Percentiles rank a stretch among this genome's conserved stretches.
These are phyloP conservation scores for Colletotrichum musicola DNA, from an alignment of 2,329 filamentous ascomycete genomes.

Conservation along the genomic window DNA sequence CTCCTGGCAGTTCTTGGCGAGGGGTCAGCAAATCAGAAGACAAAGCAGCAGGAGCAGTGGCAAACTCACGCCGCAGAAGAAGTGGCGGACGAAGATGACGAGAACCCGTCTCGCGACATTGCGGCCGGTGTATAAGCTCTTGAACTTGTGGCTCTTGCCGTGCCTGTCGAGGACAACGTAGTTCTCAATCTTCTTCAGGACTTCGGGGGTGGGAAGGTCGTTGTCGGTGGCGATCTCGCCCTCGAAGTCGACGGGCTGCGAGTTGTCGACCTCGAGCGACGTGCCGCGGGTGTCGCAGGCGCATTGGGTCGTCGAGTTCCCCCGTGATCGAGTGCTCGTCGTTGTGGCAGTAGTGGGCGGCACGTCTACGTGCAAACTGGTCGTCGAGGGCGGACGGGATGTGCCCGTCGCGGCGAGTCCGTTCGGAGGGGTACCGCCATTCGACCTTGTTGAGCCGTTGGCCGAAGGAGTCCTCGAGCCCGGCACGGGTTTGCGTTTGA, in stretches of 20 bases:
- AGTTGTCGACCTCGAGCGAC: slow-evolving; percentile 52
- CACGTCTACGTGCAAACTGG: slow-evolving; percentile 5
- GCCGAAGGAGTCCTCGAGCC: not conserved
- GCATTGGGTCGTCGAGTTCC: slow-evolving; percentile 24
- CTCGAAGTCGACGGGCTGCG: slow-evolving; percentile 64
- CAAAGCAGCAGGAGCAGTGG: not conserved
- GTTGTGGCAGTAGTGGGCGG: slow-evolving; percentile 14
- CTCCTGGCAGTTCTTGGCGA: slow-evolving; percentile 78
- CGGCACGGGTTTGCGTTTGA: not conserved
- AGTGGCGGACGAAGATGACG: slow-evolving; percentile 82
- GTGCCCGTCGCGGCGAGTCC: slow-evolving; percentile 18
- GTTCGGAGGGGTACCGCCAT: not conserved
- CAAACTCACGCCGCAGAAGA: slow-evolving; percentile 80
- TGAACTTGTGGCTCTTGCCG: slow-evolving; percentile 71
- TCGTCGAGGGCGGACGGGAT: slow-evolving; percentile 8
- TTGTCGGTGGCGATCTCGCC: slow-evolving; percentile 69
- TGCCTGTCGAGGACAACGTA: slow-evolving; percentile 72
- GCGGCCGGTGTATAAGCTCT: slow-evolving; percentile 70
- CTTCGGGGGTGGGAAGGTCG: slow-evolving; percentile 63
- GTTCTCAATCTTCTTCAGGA: slow-evolving; percentile 64
- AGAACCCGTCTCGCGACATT: slow-evolving; percentile 70
- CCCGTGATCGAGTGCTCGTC: slow-evolving; percentile 22
- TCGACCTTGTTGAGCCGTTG: not conserved
- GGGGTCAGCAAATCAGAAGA: slow-evolving; percentile 19
- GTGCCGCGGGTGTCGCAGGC: slow-evolving; percentile 34